These are phyloP conservation scores for Davidsoniella eucalypti DNA, from an alignment of 2,329 filamentous ascomycete species.

Conservation along the genomic window DNA sequence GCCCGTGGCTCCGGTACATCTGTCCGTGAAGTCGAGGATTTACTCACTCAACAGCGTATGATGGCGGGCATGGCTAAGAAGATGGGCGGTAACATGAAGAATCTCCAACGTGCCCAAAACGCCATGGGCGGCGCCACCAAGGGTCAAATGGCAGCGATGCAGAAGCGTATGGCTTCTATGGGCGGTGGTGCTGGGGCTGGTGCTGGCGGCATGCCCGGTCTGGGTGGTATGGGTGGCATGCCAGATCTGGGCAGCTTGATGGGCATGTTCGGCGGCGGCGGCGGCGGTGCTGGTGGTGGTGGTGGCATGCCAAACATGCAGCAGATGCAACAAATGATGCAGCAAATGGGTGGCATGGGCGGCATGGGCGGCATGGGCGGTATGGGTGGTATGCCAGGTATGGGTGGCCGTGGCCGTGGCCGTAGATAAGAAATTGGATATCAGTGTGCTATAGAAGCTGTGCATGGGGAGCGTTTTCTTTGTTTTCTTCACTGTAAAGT, in stretches of 20 bases:
- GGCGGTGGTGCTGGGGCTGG: constrained; percentile 46
- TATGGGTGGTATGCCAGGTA: constrained; percentile 15
- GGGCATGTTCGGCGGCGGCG: constrained; percentile 71
- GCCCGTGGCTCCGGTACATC: constrained; percentile 80
- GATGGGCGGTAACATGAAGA: constrained; percentile 95
- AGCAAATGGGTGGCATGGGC: constrained; percentile 38
- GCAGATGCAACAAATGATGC: constrained; percentile 70
- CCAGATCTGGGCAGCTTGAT: constrained; percentile 74
- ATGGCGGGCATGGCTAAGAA: constrained; percentile 99
- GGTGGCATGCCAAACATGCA: constrained; percentile 57
- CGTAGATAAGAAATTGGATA: background rate
- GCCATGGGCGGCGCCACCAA: constrained; percentile 85
- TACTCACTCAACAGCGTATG: constrained; percentile 95
- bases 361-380: constrained; percentile 21
- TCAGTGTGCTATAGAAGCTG: background rate
- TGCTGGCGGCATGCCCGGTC: constrained; percentile 14
- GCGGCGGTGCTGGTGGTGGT: constrained; percentile 24
- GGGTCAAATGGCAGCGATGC: constrained; percentile 87
- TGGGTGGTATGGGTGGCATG: constrained; percentile 56
- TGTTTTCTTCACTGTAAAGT: background rate
- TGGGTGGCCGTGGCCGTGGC: constrained; percentile 15
- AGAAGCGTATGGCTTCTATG: constrained; percentile 95
- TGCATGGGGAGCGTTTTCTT: background rate
- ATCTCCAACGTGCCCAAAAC: constrained; percentile 85
- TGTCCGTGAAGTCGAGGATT: constrained; percentile 84